Base-by-base conservation (phyloP, 805 yeast species). In the Lipomyces spencermartinsiae region DNA sequence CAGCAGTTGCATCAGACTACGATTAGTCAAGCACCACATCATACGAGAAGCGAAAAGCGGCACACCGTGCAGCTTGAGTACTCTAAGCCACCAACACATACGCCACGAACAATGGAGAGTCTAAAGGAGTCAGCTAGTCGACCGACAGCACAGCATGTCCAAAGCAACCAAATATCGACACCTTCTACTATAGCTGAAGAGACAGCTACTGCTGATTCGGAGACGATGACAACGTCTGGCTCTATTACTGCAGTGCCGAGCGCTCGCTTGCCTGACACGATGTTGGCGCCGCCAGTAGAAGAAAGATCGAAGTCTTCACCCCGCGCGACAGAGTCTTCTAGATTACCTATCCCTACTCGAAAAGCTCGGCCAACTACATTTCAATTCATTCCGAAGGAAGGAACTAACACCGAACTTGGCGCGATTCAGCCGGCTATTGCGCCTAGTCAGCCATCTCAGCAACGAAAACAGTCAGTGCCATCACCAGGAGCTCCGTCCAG, bases 1-100 rank as follows among this genome's bases (percentile, higher is more conserved):
- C 56, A 60, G 16, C 62, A 63, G 54, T 33, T 69, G 35, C 60
- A 64, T 54, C 72, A 69, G 57, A 56, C 71, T 8, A n/a, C 64
- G 8, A 60, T 68, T n/a, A 31, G 34, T 59, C 55, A 16, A 39
- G 56, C 56, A n/a, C 51, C 35, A 25, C 65, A 10, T 5, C 58
- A 19, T 22, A 49, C 34, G 14, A 62, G 39, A 35, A 46, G 64
- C 39, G 72, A 67, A 2, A 69, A 69, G 56, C 63, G 72, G 33
- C 72, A 67, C 61, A 69, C 72, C 29, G 43, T 69, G 22, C 72
- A 69, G 54, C 60, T 69, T 29, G 72, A 67, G 58, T 69, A 66
- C 53, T 62, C 68, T 6, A 67, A 58, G 59, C 72, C 72, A 5
- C 39, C 68, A 19, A 58, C 66, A 6, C 46, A 29, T 31, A 69